Conservation (phyloP, 345 rosid species). For the Geranium brycei region DNA sequence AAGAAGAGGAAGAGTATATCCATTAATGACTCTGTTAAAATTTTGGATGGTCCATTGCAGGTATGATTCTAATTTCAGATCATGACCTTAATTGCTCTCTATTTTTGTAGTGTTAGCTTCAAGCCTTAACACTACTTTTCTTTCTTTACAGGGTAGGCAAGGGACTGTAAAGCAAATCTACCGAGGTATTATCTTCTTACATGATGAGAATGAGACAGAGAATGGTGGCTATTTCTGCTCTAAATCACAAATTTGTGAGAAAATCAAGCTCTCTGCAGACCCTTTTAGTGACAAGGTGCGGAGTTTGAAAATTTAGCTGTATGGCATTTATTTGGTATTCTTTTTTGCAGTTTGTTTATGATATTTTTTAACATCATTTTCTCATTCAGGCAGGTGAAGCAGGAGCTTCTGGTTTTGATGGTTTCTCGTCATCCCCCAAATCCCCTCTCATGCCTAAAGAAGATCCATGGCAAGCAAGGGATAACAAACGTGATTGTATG, state of each 20-base stretch:
- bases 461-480: slow-evolving; percentile 46
- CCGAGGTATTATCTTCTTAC: slow-evolving; percentile 59
- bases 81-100: slow-evolving; percentile 2
- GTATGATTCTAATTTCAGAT: slow-evolving; percentile 20
- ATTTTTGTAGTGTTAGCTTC: not conserved
- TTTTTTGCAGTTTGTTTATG: not conserved
- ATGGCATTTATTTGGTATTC: not conserved
- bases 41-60: slow-evolving; percentile 74
- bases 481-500: slow-evolving; percentile 47
- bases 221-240: slow-evolving; percentile 81
- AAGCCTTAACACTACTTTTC: slow-evolving; percentile 7
- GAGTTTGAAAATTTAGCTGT: not conserved
- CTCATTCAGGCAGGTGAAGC: slow-evolving; percentile 43
- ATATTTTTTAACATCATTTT: slow-evolving; percentile 7
- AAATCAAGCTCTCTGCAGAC: slow-evolving; percentile 40
- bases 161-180: slow-evolving; percentile 79
- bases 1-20: slow-evolving; percentile 45
- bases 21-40: slow-evolving; percentile 54
- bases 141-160: slow-evolving; percentile 59
- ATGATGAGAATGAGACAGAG: slow-evolving; percentile 56
- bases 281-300: slow-evolving; percentile 46
- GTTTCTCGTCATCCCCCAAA: slow-evolving; percentile 56
- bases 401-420: slow-evolving; percentile 42
- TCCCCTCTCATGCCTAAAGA: slow-evolving; percentile 64
- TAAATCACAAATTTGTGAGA: slow-evolving; percentile 64